phyloP scores from a whole-genome alignment of 1,139 yeast genomes.

The Suzukiozyma palmioleophila region DNA sequence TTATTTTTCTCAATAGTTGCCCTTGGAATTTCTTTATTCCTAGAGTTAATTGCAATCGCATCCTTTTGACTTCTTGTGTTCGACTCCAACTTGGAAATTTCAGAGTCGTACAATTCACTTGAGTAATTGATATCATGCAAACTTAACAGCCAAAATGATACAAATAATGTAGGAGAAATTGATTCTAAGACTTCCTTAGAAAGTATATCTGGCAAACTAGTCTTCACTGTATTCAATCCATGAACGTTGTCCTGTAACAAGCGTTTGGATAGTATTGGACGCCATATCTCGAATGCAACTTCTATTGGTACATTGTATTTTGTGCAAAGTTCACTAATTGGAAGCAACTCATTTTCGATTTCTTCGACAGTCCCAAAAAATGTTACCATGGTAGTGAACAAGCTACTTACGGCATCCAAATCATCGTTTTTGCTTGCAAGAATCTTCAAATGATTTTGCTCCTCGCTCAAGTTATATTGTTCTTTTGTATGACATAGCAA shows the following conservation, averaged over 20 bases:
- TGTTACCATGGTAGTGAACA: conserved; percentile 56
- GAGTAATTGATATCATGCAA: conserved; percentile 71
- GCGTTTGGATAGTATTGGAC: conserved; percentile 28
- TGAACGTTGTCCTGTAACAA: conserved; percentile 7
- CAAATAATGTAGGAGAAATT: conserved; percentile 46
- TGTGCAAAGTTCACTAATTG: conserved; percentile 43
- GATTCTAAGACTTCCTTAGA: conserved; percentile 13
- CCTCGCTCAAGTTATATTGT: conserved; percentile 37
- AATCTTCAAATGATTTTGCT: conserved; percentile 60
- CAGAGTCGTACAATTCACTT: conserved; percentile 46
- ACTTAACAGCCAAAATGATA: conserved; percentile 69
- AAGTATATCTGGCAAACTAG: conserved; percentile 5
- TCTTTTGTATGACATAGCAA: conserved; percentile 53
- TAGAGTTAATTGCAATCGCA: conserved; percentile 23
- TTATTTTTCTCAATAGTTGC: conserved; percentile 21
- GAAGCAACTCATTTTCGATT: conserved; percentile 35
- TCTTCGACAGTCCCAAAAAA: conserved; percentile 41
- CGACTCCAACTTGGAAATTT: conserved; percentile 35
- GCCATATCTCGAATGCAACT: conserved; percentile 82
- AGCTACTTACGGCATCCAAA: conserved; percentile 57
- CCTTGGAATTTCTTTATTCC: conserved; percentile 26
- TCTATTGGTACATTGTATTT: conserved; percentile 52
- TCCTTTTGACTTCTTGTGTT: conserved; percentile 30
- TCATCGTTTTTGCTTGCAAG: conserved; percentile 73
- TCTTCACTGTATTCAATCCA: conserved; percentile 14